These are phyloP conservation scores for Colletotrichum sp. DNA, from an alignment of 2,329 filamentous ascomycete genomes.

Conservation along the genomic window DNA sequence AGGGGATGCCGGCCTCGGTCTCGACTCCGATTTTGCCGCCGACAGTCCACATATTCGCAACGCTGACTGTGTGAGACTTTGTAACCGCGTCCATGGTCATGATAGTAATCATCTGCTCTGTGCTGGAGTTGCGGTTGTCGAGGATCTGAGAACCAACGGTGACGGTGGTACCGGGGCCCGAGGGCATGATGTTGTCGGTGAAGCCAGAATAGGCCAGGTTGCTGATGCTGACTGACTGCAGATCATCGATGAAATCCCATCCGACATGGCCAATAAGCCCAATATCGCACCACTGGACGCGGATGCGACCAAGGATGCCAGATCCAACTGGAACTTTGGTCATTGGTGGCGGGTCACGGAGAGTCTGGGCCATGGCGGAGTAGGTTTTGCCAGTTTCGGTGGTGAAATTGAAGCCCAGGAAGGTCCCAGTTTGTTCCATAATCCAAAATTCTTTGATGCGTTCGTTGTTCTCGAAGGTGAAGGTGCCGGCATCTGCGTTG, in stretches of 20 bases:
- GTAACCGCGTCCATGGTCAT: slow-evolving; percentile 15
- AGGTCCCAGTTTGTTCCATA: neutral
- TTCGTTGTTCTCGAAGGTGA: neutral
- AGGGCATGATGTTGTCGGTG: slow-evolving; percentile 17
- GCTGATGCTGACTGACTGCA: slow-evolving; percentile 16
- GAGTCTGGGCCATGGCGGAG: neutral
- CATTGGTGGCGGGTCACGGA: neutral
- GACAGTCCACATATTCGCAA: slow-evolving; percentile 1
- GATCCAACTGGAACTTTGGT: slow-evolving; percentile 5
- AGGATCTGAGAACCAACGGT: slow-evolving; percentile 22
- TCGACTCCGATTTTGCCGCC: slow-evolving; percentile 9
- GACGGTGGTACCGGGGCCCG: slow-evolving; percentile 10
- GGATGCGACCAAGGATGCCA: slow-evolving; percentile 17
- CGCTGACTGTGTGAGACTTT: slow-evolving; percentile 8
- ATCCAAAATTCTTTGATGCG: slow-evolving; percentile 4
- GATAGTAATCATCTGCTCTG: slow-evolving; percentile 19
- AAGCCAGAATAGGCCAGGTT: slow-evolving; percentile 23
- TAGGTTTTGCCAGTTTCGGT: neutral
- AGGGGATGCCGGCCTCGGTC: slow-evolving; percentile 6
- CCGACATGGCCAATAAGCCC: slow-evolving; percentile 16
- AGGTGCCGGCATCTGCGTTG: neutral
- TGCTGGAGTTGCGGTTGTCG: slow-evolving; percentile 22
- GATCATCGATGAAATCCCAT: slow-evolving; percentile 23
- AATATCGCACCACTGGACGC: slow-evolving; percentile 5
- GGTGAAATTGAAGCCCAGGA: slow-evolving; percentile 13